Percentiles rank a stretch among this genome's conserved stretches.
phyloP scores from a whole-genome alignment of 2,329 filamentous ascomycete species.

The Aspergillus sp. region DNA sequence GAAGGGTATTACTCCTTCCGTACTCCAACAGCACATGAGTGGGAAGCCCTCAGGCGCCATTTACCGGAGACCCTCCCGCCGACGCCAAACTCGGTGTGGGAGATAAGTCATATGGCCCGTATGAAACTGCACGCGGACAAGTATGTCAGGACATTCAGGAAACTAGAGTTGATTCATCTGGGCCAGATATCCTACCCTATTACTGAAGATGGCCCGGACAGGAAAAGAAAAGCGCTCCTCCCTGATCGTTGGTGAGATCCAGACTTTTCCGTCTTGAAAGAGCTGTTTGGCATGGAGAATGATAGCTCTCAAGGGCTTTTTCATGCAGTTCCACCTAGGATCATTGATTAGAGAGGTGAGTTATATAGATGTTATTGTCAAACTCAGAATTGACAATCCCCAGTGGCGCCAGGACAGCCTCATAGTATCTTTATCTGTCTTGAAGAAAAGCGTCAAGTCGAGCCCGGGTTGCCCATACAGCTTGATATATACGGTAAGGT shows the following conservation, averaged over 20 bases:
- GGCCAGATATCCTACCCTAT: not conserved
- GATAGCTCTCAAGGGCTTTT: too few relatives aligned
- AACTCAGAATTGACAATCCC: too few relatives aligned
- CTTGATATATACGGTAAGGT: too few relatives aligned
- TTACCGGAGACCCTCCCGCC: not conserved
- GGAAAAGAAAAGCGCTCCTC: not conserved
- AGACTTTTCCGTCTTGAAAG: not conserved
- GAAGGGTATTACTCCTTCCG: not conserved
- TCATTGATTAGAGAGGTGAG: too few relatives aligned
- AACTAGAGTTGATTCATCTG: not conserved
- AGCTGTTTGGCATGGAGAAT: not conserved
- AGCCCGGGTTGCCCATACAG: too few relatives aligned
- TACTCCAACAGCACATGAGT: not conserved
- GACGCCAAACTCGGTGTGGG: not conserved
- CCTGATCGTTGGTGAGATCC: not conserved
- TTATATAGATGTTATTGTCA: too few relatives aligned
- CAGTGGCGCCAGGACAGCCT: too few relatives aligned
- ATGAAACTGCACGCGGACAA: not conserved
- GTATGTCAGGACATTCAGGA: not conserved
- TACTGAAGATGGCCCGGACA: not conserved
- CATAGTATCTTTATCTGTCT: too few relatives aligned
- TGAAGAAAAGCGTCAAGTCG: too few relatives aligned
- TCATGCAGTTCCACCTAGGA: too few relatives aligned
- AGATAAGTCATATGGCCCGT: not conserved
- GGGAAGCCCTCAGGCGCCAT: not conserved